Evolutionary conservation across 2,329 filamentous ascomycete species (phyloP).

Genomic region (Herpotrichia juniperi): DNA sequence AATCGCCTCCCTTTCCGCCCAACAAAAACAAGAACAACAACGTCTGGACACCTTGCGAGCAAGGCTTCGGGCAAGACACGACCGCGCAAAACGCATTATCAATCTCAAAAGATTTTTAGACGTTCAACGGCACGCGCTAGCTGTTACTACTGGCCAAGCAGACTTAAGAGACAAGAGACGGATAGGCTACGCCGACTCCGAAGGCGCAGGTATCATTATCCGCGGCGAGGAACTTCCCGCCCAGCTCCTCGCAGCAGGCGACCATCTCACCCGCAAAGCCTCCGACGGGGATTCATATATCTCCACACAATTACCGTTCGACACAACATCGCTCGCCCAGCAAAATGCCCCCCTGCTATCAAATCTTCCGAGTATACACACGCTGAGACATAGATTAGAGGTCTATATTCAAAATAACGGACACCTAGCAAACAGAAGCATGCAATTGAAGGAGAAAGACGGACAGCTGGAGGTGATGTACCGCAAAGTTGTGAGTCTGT

Average conservation of each 20-base stretch:
- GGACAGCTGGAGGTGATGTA: constrained; percentile 88
- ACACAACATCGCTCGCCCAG: constrained; percentile 19
- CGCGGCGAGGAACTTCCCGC: constrained; percentile 33
- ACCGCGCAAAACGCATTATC: constrained; percentile 70
- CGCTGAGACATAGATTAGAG: constrained; percentile 69
- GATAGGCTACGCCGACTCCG: constrained; percentile 56
- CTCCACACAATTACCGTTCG: constrained; percentile 31
- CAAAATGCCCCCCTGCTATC: constrained; percentile 50
- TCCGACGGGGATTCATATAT: constrained; percentile 37
- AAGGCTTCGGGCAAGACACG: constrained; percentile 68
- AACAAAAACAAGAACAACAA: constrained; percentile 78
- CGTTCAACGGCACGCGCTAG: constrained; percentile 66
- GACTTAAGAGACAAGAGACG: constrained; percentile 50
- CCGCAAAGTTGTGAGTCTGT: constrained; percentile 83
- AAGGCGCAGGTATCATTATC: constrained; percentile 38
- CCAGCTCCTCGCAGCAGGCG: constrained; percentile 33
- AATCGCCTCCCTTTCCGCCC: constrained; percentile 79
- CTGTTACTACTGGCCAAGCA: constrained; percentile 46
- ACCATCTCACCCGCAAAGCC: constrained; percentile 34
- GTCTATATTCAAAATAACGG: constrained; percentile 74
- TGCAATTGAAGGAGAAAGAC: constrained; percentile 76
- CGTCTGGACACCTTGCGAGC: constrained; percentile 73
- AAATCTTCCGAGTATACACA: constrained; percentile 33
- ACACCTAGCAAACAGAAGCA: constrained; percentile 70
- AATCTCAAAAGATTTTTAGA: constrained; percentile 79